These are phyloP conservation scores for Phenoliferia sp. DNA, from an alignment of 1,284 basidiomycete species.

Conservation along the genomic window DNA sequence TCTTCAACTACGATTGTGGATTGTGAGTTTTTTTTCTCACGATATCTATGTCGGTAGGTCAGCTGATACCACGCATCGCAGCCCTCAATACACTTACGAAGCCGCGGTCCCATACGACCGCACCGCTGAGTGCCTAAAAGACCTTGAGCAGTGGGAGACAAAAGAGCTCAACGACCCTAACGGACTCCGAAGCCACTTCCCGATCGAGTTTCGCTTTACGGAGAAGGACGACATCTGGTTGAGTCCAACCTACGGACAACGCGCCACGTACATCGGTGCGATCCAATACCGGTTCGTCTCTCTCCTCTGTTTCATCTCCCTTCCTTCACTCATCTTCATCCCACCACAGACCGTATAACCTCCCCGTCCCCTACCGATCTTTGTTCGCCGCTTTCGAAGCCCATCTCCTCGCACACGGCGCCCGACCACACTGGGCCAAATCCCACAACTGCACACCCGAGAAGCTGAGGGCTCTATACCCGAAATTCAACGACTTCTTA, in stretches of 20 bases:
- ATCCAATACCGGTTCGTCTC: slow-evolving; percentile 82
- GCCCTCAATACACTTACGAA: slow-evolving; percentile 42
- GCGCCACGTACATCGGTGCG: slow-evolving; percentile 91
- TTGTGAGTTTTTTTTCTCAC: slow-evolving; percentile 19
- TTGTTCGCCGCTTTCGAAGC: slow-evolving; percentile 76
- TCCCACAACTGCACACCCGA: slow-evolving; percentile 71
- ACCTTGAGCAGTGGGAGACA: slow-evolving; percentile 69
- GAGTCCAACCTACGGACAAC: slow-evolving; percentile 73
- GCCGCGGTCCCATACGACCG: slow-evolving; percentile 44
- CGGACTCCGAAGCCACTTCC: slow-evolving; percentile 84
- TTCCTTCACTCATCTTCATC: not conserved
- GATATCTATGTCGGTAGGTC: not conserved
- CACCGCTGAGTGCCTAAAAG: slow-evolving; percentile 59
- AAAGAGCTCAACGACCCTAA: slow-evolving; percentile 60
- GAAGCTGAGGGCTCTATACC: slow-evolving; percentile 66
- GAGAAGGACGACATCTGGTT: slow-evolving; percentile 89
- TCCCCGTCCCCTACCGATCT: slow-evolving; percentile 76
- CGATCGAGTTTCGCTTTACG: slow-evolving; percentile 88
- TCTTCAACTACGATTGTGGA: slow-evolving; percentile 39
- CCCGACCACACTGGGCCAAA: slow-evolving; percentile 97
- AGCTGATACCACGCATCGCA: not conserved
- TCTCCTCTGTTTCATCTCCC: not conserved
- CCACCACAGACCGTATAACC: slow-evolving; percentile 71
- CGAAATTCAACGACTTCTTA: slow-evolving; percentile 76
- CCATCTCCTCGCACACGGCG: slow-evolving; percentile 66